Base-by-base conservation (phyloP, 192 early-diverging fungal species). In the Thamnidium elegans region DNA sequence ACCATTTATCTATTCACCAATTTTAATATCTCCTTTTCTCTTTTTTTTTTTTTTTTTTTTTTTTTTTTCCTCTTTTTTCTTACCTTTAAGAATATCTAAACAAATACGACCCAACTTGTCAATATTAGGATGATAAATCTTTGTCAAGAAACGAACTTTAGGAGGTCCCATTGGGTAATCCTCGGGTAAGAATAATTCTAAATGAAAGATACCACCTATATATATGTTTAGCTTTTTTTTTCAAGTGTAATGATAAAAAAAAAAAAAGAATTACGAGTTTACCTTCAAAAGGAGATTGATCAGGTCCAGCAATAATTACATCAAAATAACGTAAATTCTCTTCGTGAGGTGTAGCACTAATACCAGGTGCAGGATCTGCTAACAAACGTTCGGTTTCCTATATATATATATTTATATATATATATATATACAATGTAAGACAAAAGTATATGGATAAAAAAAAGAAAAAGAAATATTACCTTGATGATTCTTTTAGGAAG, bases 101-200 rank as follows among this genome's bases (percentile, higher is more conserved):
- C 97, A 99, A 67, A 99, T 97, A 55, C 95, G 86, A 19, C 97
- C 97, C 21, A 97, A 86, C 81, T 94, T 97, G 78, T 99, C 97
- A 74, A 99, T 99, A 74, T 99, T 99, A 19, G 95, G 95, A 74
- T 97, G 95, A 79, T 99, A 99, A 74, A 99, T 99, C 78, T 93
- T 94, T 52, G 97, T 99, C 76, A 99, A 79, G 67, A 94, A 97
- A 20, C 95, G 92, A 43, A 99, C 97, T 83, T 96, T 99, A 45
- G 97, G 97, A 48, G 97, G 93, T 3, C 89, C 87, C 97, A 99
- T 99, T 30, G 97, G 97, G 70, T 99, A 99, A 23, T 95, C 94
- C 63, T 96, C 95, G 60, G 97, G 94, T 66, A 99, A 78, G 71
- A 94, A 99, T 56, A 99, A 84, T 72, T 99, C 97, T 53, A 99